Conservation (phyloP, 176 grass and related monocot species). For the Stipa capillata region DNA sequence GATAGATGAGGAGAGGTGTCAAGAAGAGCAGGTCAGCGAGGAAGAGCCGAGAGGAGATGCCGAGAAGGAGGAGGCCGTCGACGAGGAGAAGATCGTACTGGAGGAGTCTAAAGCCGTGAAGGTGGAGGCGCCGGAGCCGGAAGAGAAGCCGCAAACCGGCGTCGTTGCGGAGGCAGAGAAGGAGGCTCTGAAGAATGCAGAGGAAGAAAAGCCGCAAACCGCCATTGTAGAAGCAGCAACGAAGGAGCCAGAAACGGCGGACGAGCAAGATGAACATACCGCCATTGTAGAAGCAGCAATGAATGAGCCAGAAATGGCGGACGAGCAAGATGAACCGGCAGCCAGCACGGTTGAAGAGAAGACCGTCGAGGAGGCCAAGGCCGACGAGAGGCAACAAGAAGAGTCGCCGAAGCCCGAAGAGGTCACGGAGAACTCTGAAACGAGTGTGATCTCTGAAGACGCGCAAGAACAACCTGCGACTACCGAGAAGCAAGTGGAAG, state of each 20-base stretch:
- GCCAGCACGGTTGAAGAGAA: conserved; percentile 3
- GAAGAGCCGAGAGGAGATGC: not conserved
- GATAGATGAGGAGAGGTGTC: not conserved
- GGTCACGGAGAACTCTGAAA: not conserved
- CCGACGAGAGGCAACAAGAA: not conserved
- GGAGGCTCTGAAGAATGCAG: not conserved
- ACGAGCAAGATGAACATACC: not conserved
- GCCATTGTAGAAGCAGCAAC: not conserved
- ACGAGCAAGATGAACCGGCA: not conserved
- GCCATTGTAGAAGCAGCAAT: not conserved
- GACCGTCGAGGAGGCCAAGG: not conserved
- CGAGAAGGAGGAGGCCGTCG: not conserved
- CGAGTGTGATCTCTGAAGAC: not conserved
- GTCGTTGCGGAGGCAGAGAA: not conserved
- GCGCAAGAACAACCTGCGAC: not conserved
- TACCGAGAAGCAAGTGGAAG: not conserved
- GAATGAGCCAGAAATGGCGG: not conserved
- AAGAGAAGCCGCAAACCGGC: not conserved
- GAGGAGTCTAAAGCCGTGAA: not conserved
- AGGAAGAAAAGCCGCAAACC: not conserved
- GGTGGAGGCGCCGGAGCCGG: not conserved
- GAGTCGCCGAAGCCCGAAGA: not conserved
- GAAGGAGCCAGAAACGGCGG: not conserved
- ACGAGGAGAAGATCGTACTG: not conserved
- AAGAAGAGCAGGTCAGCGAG: not conserved